phyloP scores from a whole-genome alignment of 345 rosid genomes.

The Citrus sp. region DNA sequence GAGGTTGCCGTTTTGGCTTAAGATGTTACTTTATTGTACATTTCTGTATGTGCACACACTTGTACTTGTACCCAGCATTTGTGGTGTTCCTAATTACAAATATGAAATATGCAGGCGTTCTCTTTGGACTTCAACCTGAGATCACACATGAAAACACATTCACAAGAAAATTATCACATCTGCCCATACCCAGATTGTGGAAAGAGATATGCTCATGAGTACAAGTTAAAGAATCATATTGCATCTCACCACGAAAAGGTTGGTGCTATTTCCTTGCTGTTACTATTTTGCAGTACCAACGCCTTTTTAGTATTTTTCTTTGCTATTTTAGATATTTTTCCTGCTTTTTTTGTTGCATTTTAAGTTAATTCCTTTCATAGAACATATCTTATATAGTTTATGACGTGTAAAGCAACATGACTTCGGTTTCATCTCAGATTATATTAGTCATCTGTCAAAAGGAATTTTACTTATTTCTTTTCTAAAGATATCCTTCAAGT shows the following conservation, averaged over 20 bases:
- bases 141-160: slow-evolving; percentile 99
- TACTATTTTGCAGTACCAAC: background rate
- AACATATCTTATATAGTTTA: background rate
- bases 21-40: slow-evolving; percentile 1
- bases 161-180: slow-evolving; percentile 94
- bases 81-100: slow-evolving; percentile 3
- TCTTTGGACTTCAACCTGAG: slow-evolving; percentile 95
- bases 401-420: background rate
- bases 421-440: background rate
- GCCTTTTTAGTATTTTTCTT: background rate
- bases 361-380: background rate
- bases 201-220: slow-evolving; percentile 98
- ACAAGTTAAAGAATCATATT: slow-evolving; percentile 91
- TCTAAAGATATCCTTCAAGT: background rate
- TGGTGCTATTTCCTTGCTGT: background rate
- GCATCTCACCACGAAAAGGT: slow-evolving; percentile 87
- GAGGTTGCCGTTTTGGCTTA: background rate
- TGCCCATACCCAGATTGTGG: slow-evolving; percentile 92
- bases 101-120: slow-evolving; percentile 68
- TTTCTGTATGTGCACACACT: background rate
- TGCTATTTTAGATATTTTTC: background rate
- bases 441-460: background rate
- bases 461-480: background rate
- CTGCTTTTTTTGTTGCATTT: background rate
- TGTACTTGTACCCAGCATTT: background rate